These are phyloP conservation scores for Hypoxylon sp. DNA, from an alignment of 2,329 filamentous ascomycete species.

Conservation along the genomic window DNA sequence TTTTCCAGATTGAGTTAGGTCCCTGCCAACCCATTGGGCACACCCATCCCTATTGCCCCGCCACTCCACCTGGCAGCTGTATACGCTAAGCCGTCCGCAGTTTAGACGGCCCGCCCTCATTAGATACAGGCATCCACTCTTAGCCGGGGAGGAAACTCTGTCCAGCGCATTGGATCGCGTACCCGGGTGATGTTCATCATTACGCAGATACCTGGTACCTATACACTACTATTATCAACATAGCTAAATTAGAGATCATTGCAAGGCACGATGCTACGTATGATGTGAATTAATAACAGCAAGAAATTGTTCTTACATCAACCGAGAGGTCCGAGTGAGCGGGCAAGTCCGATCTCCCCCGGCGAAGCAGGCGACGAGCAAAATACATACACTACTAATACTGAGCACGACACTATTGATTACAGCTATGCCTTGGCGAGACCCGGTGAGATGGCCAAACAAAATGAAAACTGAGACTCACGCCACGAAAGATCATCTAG, in stretches of 20 bases:
- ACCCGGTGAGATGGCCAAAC: not conserved
- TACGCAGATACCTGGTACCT: not conserved
- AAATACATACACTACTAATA: no score
- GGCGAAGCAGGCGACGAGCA: not conserved
- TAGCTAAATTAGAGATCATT: slow-evolving; percentile 1
- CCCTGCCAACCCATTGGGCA: slow-evolving; percentile 7
- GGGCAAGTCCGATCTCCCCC: not conserved
- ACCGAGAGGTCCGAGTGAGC: not conserved
- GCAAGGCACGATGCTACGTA: not conserved
- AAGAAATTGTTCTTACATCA: not conserved
- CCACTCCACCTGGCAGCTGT: not conserved
- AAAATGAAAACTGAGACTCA: not conserved
- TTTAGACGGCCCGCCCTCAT: slow-evolving; percentile 10
- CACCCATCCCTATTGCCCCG: no score
- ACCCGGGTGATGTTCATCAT: slow-evolving; percentile 1
- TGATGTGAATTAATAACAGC: slow-evolving; percentile 1
- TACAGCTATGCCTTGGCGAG: not conserved
- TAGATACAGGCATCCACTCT: not conserved
- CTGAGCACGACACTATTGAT: slow-evolving; percentile 7
- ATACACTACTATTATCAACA: no score
- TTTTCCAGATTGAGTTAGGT: slow-evolving; percentile 2
- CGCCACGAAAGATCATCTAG: not conserved
- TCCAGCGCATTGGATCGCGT: slow-evolving; percentile 5
- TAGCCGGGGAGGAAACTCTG: not conserved
- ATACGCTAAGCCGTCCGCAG: slow-evolving; percentile 5